A percentile compares a stretch with the other conserved stretches of the same genome.
These are phyloP conservation scores for Trichoderma citrinoviride DNA, from an alignment of 2,329 filamentous ascomycete genomes.

Conservation along the genomic window DNA sequence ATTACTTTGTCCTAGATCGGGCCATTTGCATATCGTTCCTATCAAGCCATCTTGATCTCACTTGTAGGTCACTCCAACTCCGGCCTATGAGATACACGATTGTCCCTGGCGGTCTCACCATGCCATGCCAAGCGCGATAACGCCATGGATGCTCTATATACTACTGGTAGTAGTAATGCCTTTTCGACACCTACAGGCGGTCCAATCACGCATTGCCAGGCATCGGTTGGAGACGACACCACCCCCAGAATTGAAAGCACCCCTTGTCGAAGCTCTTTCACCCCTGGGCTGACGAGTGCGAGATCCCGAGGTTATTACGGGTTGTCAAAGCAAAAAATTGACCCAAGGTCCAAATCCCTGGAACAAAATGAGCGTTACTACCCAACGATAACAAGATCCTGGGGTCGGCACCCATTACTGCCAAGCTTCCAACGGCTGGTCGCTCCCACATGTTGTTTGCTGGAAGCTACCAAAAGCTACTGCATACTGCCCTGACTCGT, in stretches of 20 bases:
- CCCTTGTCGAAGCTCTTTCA: not conserved
- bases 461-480: too few species aligned
- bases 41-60: too few species aligned
- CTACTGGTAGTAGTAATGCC: too few species aligned
- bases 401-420: constrained; percentile 5
- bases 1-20: not conserved
- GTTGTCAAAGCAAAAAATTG: not conserved
- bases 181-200: not conserved
- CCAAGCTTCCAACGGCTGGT: not conserved
- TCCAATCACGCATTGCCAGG: not conserved
- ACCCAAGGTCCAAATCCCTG: not conserved
- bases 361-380: not conserved
- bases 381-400: not conserved
- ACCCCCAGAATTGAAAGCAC: not conserved
- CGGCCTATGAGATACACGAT: not conserved
- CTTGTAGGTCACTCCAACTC: not conserved
- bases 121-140: not conserved
- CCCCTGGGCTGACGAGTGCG: not conserved
- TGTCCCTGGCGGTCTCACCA: constrained; percentile 2
- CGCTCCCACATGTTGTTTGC: not conserved
- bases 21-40: not conserved
- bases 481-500: not conserved
- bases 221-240: not conserved
- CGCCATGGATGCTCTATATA: too few species aligned
- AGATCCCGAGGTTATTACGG: not conserved